Conservation (phyloP, 768 basidiomycete species). For the Dioszegia aurantiaca region DNA sequence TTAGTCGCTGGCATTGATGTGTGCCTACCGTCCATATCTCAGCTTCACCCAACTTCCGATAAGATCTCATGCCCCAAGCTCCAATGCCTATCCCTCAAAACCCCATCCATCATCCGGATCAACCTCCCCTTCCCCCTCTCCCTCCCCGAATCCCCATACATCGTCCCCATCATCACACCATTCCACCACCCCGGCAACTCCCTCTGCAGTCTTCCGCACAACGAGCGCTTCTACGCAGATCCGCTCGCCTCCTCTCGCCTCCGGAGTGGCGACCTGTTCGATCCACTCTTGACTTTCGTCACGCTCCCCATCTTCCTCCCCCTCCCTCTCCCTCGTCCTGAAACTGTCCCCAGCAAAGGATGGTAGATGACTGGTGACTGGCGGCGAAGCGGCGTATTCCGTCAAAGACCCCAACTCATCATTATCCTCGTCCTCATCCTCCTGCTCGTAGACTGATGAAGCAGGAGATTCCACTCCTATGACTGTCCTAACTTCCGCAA, state of each 20-base stretch:
- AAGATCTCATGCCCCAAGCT: neutral
- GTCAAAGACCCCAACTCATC: conserved; percentile 2
- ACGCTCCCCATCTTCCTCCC: neutral
- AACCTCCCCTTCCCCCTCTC: conserved; percentile 26
- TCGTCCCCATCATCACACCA: conserved; percentile 38
- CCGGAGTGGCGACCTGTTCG: too few relatives aligned
- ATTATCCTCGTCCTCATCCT: neutral
- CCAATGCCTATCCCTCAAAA: neutral
- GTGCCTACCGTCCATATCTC: too few relatives aligned
- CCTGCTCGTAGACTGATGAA: neutral
- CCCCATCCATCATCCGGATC: conserved; percentile 17
- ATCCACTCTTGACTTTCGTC: too few relatives aligned
- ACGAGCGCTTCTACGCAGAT: conserved; percentile 52
- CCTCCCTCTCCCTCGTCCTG: neutral
- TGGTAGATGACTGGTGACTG: neutral
- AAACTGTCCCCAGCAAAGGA: too few relatives aligned
- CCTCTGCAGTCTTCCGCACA: conserved; percentile 35
- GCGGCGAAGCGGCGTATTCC: conserved; percentile 14
- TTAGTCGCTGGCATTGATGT: too few relatives aligned
- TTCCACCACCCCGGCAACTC: conserved; percentile 13
- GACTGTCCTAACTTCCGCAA: conserved; percentile 42
- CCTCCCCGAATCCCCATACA: conserved; percentile 43
- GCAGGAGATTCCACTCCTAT: neutral
- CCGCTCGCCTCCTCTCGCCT: conserved; percentile 18
- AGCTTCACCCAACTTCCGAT: too few relatives aligned